Base-by-base conservation (phyloP, 192 early-diverging fungal genomes). In the Entomortierella chlamydospora region DNA sequence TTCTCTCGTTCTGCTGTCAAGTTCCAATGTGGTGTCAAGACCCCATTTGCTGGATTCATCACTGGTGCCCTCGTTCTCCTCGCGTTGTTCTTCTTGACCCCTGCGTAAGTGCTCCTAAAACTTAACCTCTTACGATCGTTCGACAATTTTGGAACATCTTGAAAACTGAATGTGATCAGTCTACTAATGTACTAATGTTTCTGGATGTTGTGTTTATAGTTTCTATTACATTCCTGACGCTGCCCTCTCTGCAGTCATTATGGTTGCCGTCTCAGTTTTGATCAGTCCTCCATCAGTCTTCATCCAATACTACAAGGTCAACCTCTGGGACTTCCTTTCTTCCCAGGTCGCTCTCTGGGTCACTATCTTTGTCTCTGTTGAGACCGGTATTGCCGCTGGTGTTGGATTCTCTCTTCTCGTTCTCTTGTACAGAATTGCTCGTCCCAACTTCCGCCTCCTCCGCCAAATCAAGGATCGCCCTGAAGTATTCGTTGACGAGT, bases 1-100 rank as follows among this genome's bases (percentile, higher is more conserved):
- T 97, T 99, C 86, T 96, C 95, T 15, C 92, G 97, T 49, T 93
- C 94, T 0, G 95, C 96, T 51, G 90, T 99, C 81, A 97, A 96
- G 84, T 87, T 94, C 68, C 89, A 91, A 72, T 94, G 95, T 13
- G 97, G 97, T 20, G 92, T 93, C 31, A 85, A 91, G 45, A 91
- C 94, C 9, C 95, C 95, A 8, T 73, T 94, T 23, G 91, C 93
- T 22, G 91, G 91, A 34, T 76, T 95, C 57, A 86, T 96, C 83
- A 94, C 94, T 20, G 94, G 89, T 31, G 68, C 84, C 9, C 87
- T 96, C 17, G 95, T 98, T 22, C 81, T 98, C 3, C 72, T 98
- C 31, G 90, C 93, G 31, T 83, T 98, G 34, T 96, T 89, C 80
- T 83, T 88, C 31, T 86, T 97, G 61, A 95, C 95, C 42, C 91